Base-by-base conservation (phyloP, 2,329 filamentous ascomycete species). In the Saccharata proteae region DNA sequence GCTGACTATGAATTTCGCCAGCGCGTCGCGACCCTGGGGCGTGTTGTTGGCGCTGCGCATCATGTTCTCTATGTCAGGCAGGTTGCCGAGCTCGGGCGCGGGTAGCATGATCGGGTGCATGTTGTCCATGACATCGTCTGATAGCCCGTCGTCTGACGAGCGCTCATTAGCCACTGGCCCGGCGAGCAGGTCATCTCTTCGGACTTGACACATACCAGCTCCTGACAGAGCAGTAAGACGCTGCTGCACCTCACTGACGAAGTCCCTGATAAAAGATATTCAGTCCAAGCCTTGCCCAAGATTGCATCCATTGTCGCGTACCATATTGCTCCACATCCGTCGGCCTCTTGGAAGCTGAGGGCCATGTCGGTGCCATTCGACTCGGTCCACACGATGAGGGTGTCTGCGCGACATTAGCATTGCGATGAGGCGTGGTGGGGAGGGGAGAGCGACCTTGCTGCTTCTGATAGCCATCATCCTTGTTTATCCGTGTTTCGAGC, bases 371-470 rank as follows among this genome's bases (percentile, higher is more conserved):
- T 76, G 36, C 80, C 80, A 60, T 77, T 90, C 37, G 76, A 73
- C 53, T 96, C 90, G 22, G 88, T 94, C 90, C 90, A 98, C 38
- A 98, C 86, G 40, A 98, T 96, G 38, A 98, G 72, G 3, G 90
- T 98, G 26, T 38, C 32, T 32, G 36, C 33, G 28, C 23, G 24
- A 30, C 33, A 35, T 27, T 25, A 30, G 30, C 13, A 27, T 16
- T 27, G 13, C 26, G 16, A 16, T 5, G 13, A n/a, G 12, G 13
- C 9, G n/a, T 16, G 13, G 6, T 6, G 7, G 13, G 8, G 26
- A 2, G 14, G 12, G 24, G 34, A 30, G 32, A 32, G 53, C 63
- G 71, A 79, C 84, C 84, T 78, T 96, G 88, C 58, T 98, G 90
- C 60, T 94, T 93, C 61, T 96, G 86, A 53, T 96, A 96, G 37